Evolutionary conservation across 768 basidiomycete species (phyloP).

Genomic region (Boletus reticuloceps): DNA sequence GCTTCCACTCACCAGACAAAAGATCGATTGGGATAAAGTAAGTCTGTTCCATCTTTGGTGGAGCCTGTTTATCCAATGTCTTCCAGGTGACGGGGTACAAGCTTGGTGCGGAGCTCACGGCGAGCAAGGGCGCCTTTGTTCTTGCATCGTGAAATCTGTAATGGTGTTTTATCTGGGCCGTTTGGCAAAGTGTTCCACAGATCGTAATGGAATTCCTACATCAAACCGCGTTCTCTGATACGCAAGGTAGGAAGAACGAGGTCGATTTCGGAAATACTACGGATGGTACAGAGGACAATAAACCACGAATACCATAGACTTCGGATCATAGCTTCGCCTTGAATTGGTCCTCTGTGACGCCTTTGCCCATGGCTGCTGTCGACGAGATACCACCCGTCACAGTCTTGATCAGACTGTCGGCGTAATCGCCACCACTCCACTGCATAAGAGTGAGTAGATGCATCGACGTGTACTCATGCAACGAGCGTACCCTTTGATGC

Average conservation of each 20-base stretch:
- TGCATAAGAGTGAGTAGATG: conserved; percentile 31
- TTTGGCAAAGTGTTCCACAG: not conserved
- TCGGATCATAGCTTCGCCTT: conserved; percentile 42
- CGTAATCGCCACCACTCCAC: conserved; percentile 97
- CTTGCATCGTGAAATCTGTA: conserved; percentile 19
- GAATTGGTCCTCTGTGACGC: conserved; percentile 92
- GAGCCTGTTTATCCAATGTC: not conserved
- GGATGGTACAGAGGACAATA: conserved; percentile 3
- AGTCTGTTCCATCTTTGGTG: conserved; percentile 5
- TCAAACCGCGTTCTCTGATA: not conserved
- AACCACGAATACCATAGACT: too few species aligned
- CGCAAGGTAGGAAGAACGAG: not conserved
- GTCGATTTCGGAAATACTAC: not conserved
- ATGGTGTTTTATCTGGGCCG: not conserved
- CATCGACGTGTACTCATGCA: not conserved
- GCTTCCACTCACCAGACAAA: conserved; percentile 87
- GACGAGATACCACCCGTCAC: conserved; percentile 97
- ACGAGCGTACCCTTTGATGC: conserved; percentile 78
- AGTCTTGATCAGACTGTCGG: conserved; percentile 88
- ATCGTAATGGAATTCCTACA: not conserved
- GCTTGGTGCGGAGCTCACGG: conserved; percentile 71
- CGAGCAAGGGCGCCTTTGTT: conserved; percentile 56
- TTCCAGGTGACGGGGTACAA: conserved; percentile 59
- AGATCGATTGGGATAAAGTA: conserved; percentile 96
- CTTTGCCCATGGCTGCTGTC: conserved; percentile 98